Percentiles rank a stretch among this genome's conserved stretches.
phyloP scores from a whole-genome alignment of 768 basidiomycete genomes.

The Tremella mesenterica region DNA sequence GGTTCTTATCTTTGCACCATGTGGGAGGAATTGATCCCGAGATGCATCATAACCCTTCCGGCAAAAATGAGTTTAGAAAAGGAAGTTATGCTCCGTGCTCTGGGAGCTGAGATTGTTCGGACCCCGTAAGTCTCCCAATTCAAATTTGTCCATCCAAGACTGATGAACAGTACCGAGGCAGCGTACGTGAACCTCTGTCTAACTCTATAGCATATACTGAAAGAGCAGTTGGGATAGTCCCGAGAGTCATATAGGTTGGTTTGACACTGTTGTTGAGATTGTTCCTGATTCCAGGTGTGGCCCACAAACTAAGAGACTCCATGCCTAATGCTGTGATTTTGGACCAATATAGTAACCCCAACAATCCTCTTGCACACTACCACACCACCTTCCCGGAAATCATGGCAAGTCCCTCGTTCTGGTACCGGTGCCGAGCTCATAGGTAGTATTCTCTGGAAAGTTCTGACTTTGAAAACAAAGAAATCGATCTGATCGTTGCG shows the following conservation, averaged over 20 bases:
- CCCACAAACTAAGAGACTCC: constrained; percentile 61
- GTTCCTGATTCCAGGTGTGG: constrained; percentile 58
- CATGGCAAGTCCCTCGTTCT: constrained; percentile 46
- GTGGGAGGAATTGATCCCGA: constrained; percentile 3
- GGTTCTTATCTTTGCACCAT: constrained; percentile 57
- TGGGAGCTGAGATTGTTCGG: constrained; percentile 89
- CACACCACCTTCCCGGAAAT: constrained; percentile 86
- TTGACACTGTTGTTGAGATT: constrained; percentile 36
- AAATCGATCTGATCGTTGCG: constrained; percentile 62
- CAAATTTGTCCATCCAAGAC: neutral
- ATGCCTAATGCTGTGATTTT: constrained; percentile 82
- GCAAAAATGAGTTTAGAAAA: constrained; percentile 98
- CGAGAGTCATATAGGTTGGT: constrained; percentile 81
- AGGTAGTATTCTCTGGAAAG: constrained; percentile 50
- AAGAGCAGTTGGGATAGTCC: constrained; percentile 61
- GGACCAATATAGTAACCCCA: constrained; percentile 63
- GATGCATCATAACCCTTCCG: constrained; percentile 55
- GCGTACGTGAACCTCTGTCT: constrained; percentile 14
- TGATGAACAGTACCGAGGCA: constrained; percentile 28
- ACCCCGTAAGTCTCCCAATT: constrained; percentile 67
- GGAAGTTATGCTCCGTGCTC: constrained; percentile 77
- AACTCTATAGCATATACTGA: neutral
- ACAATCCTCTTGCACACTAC: constrained; percentile 89
- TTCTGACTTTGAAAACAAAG: constrained; percentile 47
- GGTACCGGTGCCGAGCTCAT: constrained; percentile 20